Evolutionary conservation across 805 yeast genomes (phyloP).

Genomic region (Saccharomycopsis synnaedendra): DNA sequence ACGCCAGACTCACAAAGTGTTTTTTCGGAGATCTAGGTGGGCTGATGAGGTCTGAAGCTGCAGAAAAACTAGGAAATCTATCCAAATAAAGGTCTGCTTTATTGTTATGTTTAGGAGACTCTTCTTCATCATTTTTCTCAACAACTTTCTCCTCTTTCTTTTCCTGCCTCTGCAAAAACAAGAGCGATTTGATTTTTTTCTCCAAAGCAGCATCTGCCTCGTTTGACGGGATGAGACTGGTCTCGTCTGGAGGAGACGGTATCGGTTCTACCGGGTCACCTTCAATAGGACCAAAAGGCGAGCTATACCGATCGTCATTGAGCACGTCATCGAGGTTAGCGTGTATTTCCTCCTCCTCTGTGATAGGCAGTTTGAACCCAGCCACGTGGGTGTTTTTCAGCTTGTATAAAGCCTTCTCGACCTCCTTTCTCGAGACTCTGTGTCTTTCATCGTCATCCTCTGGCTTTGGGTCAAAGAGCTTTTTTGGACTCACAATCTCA

Average conservation of each 20-base stretch:
- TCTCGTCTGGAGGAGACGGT: too few species aligned
- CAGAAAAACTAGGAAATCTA: slow-evolving; percentile 14
- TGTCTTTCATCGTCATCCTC: not conserved
- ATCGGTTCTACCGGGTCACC: too few species aligned
- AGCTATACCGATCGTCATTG: not conserved
- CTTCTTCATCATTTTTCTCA: not conserved
- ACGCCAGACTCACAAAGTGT: not conserved
- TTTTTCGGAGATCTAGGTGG: slow-evolving; percentile 13
- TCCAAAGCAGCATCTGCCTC: slow-evolving; percentile 16
- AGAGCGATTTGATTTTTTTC: slow-evolving; percentile 12
- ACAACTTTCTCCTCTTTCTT: not conserved
- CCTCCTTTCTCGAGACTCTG: slow-evolving; percentile 10
- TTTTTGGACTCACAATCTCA: not conserved
- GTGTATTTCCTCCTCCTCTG: not conserved
- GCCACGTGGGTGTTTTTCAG: slow-evolving; percentile 18
- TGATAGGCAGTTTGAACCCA: slow-evolving; percentile 17
- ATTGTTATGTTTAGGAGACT: slow-evolving; percentile 1
- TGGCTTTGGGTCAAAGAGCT: not conserved
- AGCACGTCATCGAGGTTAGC: slow-evolving; percentile 4
- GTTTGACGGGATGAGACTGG: slow-evolving; percentile 4
- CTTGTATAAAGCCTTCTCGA: slow-evolving; percentile 1
- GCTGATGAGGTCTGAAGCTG: slow-evolving; percentile 11
- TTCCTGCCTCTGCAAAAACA: slow-evolving; percentile 5
- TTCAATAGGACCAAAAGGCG: not conserved
- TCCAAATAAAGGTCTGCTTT: slow-evolving; percentile 14